A percentile compares a stretch with the other conserved stretches of the same genome.
phyloP scores from a whole-genome alignment of 257 asterid species.

The Leptodermis oblonga region DNA sequence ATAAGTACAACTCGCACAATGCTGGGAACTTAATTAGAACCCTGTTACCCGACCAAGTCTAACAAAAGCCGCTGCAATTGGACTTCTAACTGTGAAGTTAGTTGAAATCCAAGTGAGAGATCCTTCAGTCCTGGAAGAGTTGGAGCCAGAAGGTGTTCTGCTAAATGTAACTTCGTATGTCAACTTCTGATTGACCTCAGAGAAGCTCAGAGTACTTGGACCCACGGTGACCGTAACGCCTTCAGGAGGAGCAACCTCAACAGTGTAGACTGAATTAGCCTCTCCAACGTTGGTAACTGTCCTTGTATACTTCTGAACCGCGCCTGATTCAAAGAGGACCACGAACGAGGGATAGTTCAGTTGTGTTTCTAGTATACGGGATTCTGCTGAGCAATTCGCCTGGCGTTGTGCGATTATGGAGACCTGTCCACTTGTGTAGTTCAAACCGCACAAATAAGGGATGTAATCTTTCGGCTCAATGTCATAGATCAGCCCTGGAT shows the following conservation, averaged over 20 bases:
- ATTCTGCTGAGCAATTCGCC: constrained; percentile 12
- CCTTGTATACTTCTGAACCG: constrained; percentile 18
- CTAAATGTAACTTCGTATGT: constrained; percentile 22
- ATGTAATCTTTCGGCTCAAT: constrained; percentile 24
- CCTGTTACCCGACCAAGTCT: too few species aligned
- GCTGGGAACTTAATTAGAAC: too few species aligned
- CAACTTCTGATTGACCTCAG: constrained; percentile 10
- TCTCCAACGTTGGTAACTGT: constrained; percentile 33
- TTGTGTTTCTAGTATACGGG: constrained; percentile 21
- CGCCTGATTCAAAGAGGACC: constrained; percentile 13
- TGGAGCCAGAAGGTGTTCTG: constrained; percentile 6
- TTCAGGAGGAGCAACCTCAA: background rate
- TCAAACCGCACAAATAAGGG: constrained; percentile 27
- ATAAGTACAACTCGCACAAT: too few species aligned
- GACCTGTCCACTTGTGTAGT: constrained; percentile 24
- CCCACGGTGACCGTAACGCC: constrained; percentile 20
- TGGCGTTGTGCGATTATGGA: background rate
- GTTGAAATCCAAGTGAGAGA: background rate
- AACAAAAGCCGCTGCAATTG: too few species aligned
- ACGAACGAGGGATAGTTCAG: constrained; percentile 38
- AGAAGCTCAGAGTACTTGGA: constrained; percentile 17
- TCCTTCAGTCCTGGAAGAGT: too few species aligned
- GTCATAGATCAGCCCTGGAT: constrained; percentile 33
- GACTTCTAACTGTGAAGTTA: background rate
- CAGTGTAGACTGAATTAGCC: constrained; percentile 14